Conservation (phyloP, 495 filamentous ascomycete genomes). For the Delitschia confertaspora region DNA sequence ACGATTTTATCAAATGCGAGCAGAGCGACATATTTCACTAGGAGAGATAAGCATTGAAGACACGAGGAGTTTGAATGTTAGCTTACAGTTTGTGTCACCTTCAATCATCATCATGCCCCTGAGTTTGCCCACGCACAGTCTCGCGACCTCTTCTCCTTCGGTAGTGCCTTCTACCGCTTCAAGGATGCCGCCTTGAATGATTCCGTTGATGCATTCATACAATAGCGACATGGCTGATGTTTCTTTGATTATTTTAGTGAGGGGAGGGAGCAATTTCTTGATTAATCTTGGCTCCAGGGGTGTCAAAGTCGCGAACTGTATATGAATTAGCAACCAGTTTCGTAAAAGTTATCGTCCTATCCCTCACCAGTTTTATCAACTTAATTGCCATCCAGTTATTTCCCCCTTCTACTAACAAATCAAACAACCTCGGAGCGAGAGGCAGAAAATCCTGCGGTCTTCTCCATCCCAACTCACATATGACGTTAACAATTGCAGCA, state of each 20-base stretch:
- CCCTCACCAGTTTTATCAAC: conserved; percentile 82
- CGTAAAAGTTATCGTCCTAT: not conserved
- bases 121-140: conserved; percentile 83
- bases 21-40: conserved; percentile 94
- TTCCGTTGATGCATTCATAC: conserved; percentile 97
- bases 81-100: conserved; percentile 82
- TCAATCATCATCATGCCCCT: conserved; percentile 88
- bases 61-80: conserved; percentile 14
- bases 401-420: conserved; percentile 78
- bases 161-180: conserved; percentile 64
- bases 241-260: conserved; percentile 85
- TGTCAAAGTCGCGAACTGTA: conserved; percentile 86
- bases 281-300: conserved; percentile 85
- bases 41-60: conserved; percentile 11
- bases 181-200: conserved; percentile 91
- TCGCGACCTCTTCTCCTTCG: conserved; percentile 87
- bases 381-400: conserved; percentile 99
- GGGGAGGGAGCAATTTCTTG: conserved; percentile 86
- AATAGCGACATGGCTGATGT: conserved; percentile 93
- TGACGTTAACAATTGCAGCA: conserved; percentile 88
- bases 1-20: conserved; percentile 93
- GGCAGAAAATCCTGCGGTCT: conserved; percentile 89
- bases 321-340: not conserved
- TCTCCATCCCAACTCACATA: conserved; percentile 92
- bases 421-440: conserved; percentile 82